Base-by-base conservation (phyloP, 768 basidiomycete genomes). In the Tylopilus plumbeoviolaceoides region DNA sequence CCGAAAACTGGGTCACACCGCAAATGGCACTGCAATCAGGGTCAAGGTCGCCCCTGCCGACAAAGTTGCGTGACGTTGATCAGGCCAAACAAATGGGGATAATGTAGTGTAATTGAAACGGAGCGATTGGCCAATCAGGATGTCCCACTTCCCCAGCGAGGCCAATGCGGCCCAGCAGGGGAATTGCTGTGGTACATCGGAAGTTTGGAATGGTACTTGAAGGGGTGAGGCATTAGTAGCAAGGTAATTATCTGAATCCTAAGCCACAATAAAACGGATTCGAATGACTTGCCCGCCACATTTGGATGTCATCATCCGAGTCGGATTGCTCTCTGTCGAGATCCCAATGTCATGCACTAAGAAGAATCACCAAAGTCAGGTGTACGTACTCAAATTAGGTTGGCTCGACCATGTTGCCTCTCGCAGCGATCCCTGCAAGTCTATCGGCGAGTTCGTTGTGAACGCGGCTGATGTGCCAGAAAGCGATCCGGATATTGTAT, bases 391-490 rank as follows among this genome's bases (percentile, higher is more conserved):
- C 47, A 7, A 42, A 52, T 3, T 53, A 28, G 41, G 42, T 21
- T 5, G 46, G 48, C 17, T 48, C 47, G 35, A 56, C 5, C 3
- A 8, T 51, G 6, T 59, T 17, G 4, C 57, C 56, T 8, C 23
- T 23, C 23, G 23, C 23, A 23, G 23, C 23, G 23, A 23, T 7
- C 38, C 44, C 48, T 1, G 60, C 60, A 36, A 61, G 46, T 5
- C 6, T n/a, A 41, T 54, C 60, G 3, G 59, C 60, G 33, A 53
- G 23, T 14, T 60, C 45, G 36, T 60, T 57, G 46, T 55, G 14
- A 31, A n/a, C 36, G 17, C 59, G 55, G 21, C 31, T 12, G 41
- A 58, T 58, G 14, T 27, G 46, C 60, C 53, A 60, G 51, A 61
- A 58, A 10, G 55, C 55, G 18, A 61, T 52, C 8, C 20, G 47